These are phyloP conservation scores for Colletotrichum viniferum DNA, from an alignment of 2,329 filamentous ascomycete genomes.

Conservation along the genomic window DNA sequence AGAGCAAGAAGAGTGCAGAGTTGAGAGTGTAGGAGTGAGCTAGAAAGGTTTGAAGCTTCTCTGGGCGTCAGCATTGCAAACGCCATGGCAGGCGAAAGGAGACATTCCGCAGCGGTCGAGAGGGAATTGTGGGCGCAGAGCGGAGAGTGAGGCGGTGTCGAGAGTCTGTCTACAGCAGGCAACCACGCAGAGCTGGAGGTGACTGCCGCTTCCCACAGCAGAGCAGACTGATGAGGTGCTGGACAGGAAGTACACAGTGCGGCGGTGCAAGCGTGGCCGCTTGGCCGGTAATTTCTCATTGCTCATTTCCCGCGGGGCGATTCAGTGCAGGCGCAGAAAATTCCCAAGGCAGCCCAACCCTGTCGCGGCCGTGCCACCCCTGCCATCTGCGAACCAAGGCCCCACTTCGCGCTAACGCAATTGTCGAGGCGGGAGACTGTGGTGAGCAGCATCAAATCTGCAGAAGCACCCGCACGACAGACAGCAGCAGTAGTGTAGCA, in stretches of 20 bases:
- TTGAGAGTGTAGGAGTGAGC: not conserved
- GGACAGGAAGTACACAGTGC: not conserved
- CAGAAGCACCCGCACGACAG: not conserved
- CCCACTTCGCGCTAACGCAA: slow-evolving; percentile 2
- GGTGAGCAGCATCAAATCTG: not conserved
- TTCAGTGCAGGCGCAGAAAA: slow-evolving; percentile 20
- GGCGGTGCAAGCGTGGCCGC: not conserved
- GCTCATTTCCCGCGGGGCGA: slow-evolving; percentile 20
- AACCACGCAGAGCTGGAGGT: not conserved
- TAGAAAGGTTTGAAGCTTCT: not conserved
- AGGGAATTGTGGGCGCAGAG: not conserved
- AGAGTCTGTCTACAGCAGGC: not conserved
- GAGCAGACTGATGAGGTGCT: not conserved
- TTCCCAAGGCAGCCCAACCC: slow-evolving; percentile 3
- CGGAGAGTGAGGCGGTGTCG: not conserved
- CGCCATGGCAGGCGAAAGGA: not conserved
- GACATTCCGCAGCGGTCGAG: not conserved
- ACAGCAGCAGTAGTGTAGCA: not conserved
- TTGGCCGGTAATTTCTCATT: slow-evolving; percentile 15
- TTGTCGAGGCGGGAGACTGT: not conserved
- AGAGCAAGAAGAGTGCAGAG: not conserved
- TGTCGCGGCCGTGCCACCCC: not conserved
- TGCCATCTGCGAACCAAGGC: not conserved
- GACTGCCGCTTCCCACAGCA: not conserved
- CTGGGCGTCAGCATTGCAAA: not conserved